Evolutionary conservation across 2,329 filamentous ascomycete species (phyloP), one percentile per base, ranked within the genome.

Genomic region (Diaporthe vexans): DNA sequence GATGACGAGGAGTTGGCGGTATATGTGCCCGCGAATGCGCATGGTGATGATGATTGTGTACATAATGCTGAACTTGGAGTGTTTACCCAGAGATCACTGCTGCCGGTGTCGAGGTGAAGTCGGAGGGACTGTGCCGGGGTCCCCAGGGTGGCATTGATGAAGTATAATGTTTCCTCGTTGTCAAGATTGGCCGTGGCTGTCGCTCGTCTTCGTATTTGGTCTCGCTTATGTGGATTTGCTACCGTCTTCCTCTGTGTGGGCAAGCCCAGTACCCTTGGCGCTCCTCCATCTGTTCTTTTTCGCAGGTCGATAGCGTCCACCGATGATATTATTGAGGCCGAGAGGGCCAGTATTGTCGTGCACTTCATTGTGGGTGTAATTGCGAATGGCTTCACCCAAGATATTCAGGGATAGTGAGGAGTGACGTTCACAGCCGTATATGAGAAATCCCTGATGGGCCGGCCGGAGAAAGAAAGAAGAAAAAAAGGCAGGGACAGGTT

Each of bases 11-110:
- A 83, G 80, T 94, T 93, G 54, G 93, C 88, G 57, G 84, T 82
- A 82, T 95, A 97, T 1, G 91, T 91, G 19, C 94, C 94, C 0
- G 90, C 88, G 24, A 83, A 84, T 8, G 82, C 79, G 80, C 94
- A 97, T 1, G 88, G 88, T 19, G 86, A 80, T 1, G 82, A 81
- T 1, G 80, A 78, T 6, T 82, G 79, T 10, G 80, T 79, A 80
- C 94, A 97, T 21, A 94, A 82, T 0, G 79, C 74, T 0, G 94
- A 95, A 65, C 82, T 82, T 4, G 87, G 84, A 2, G 91, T 89
- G 80, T 97, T 97, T 10, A 93, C 89, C 91, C 91, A 93, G 29
- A 93, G 83, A 79, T 94, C 92, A 78, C 90, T 92, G 82, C 91
- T 93, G 67, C 92, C 92, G 8, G 92, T 94, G 81, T 94, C 92